Evolutionary conservation across 306 rosid genomes (phyloP).

Genomic region (Cicer chorassanicum): DNA sequence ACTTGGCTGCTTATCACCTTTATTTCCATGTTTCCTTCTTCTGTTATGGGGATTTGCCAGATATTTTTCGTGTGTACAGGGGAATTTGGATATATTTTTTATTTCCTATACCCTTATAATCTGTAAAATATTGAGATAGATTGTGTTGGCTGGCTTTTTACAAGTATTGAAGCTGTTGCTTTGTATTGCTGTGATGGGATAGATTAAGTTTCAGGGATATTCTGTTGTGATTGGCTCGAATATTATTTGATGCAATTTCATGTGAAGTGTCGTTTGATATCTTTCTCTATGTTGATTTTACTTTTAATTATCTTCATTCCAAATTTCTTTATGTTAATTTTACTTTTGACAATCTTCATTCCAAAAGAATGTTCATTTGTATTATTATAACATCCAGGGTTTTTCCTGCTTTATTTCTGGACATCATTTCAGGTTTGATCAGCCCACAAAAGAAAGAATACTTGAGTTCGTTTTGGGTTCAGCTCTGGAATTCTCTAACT

Average conservation of each 20-base stretch:
- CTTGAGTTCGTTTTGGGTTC: slow-evolving; percentile 75
- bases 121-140: background rate
- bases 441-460: slow-evolving; percentile 66
- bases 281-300: background rate
- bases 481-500: slow-evolving; percentile 66
- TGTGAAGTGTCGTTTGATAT: slow-evolving; percentile 4
- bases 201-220: background rate
- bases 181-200: background rate
- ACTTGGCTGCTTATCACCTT: slow-evolving; percentile 34
- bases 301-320: background rate
- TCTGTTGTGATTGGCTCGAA: background rate
- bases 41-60: slow-evolving; percentile 2
- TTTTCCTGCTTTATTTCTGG: background rate
- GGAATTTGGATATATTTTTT: background rate
- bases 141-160: slow-evolving; percentile 3
- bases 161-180: background rate
- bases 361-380: too few species aligned
- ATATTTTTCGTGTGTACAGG: background rate
- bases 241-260: background rate
- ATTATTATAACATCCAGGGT: background rate
- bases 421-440: slow-evolving; percentile 72
- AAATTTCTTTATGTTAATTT: background rate
- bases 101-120: background rate
- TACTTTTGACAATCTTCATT: background rate
- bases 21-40: slow-evolving; percentile 12